Base-by-base conservation (phyloP, 2,329 filamentous ascomycete species). In the Monilinia fructigena region DNA sequence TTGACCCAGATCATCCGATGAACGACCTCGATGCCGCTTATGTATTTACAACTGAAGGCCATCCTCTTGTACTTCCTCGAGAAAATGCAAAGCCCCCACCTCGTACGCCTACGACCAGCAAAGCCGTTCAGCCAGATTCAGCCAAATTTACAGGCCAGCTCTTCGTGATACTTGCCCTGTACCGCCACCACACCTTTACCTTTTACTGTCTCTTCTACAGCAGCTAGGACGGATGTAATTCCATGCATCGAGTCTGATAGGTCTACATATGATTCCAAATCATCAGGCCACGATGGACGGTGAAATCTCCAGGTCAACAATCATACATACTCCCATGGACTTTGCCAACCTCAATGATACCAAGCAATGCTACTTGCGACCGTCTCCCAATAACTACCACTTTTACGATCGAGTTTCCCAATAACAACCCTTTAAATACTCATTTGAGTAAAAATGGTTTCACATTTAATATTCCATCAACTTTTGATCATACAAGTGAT, bases 31-130 rank as follows among this genome's bases (percentile, higher is more conserved):
- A 98, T 77, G 88, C 89, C 0, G 87, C 93, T 0, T 96, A 90
- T 76, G 94, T 99, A 18, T 98, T 99, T 76, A 95, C 91, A 0
- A 99, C 95, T 0, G 95, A 99, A 78, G 95, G 94, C 0, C 95
- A 99, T 77, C 95, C 95, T 3, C 82, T 99, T 55, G 83, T 98
- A 53, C 89, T 99, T 63, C 93, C 93, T 16, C 82, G 81, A 66
- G 80, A 78, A 68, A 71, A 76, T 28, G 70, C 55, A 4, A 69
- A 54, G 54, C 20, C 63, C 66, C 62, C 55, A 40, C 64, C 68
- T 50, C 67, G 63, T 20, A 70, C 71, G 20, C 35, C 62, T 8
- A 47, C 68, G 53, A 62, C 61, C 18, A 71, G 61, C 14, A 74
- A 67, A 65, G 56, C 77, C 71, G 26, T 87, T 80, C 71, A 85